Evolutionary conservation across 768 basidiomycete genomes (phyloP), one percentile per base, ranked within the genome.

Genomic region (Phylloporus sp.): DNA sequence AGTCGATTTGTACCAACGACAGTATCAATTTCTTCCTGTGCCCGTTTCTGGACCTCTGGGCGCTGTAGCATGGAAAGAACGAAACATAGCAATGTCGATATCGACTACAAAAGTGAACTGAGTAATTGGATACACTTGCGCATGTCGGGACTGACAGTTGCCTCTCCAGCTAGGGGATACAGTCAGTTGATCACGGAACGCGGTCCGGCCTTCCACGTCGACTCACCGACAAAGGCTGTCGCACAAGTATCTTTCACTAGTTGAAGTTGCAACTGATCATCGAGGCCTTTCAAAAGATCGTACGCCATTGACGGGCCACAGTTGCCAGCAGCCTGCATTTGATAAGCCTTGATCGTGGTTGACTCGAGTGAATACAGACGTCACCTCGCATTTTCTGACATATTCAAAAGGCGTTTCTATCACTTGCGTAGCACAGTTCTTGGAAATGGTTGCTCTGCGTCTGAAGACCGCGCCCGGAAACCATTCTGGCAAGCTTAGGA

Each of bases 41-140:
- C 70, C 28, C 53, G 55, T 11, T 45, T 36, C 42, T 72, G 70
- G 16, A 65, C 61, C 10, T 66, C 64, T 2, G 71, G 71, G 45
- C 67, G 36, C 7, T 55, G 50, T 8, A 65, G 26, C 67, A 72
- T 73, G 16, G 63, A 63, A 18, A 71, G 56, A 50, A 72, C 53
- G 49, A 73, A 71, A 2, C 2, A 40, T 11, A 5, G 10, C 22
- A 57, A 35, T 15, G 53, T 56, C 1, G 64, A 31, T 3, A 43
- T 13, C 4, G 50, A 43, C 55, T 59, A 20, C 18, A 15, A 45
- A 38, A 46, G 12, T 34, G 3, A 22, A 32, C 2, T 47, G 27
- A 55, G 29, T 13, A 31, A 7, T 41, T 16, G 47, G 12, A 49
- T 13, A 8, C 22, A 20, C 18, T 11, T 11, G 23, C 4, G 36